These are phyloP conservation scores for Agaricus blazei DNA, from an alignment of 768 basidiomycete genomes.

Conservation along the genomic window DNA sequence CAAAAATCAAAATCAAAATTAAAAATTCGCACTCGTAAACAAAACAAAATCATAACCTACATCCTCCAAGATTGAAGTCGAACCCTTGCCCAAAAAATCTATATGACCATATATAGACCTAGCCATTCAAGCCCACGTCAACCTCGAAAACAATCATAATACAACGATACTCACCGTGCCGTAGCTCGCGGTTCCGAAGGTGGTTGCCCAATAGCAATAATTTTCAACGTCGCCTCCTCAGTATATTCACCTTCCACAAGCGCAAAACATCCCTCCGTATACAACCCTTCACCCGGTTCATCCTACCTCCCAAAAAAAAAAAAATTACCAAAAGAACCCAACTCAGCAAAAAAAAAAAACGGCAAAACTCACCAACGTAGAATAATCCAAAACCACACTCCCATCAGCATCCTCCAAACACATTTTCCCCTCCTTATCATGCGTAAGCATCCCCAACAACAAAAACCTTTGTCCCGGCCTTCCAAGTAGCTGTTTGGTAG, in stretches of 20 bases:
- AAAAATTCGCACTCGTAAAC: background rate
- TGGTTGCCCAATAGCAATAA: conserved; percentile 95
- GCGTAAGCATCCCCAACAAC: conserved; percentile 87
- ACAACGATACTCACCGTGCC: conserved; percentile 52
- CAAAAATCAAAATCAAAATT: background rate
- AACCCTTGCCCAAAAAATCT: conserved; percentile 94
- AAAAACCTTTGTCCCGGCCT: conserved; percentile 87
- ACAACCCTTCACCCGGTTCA: conserved; percentile 91
- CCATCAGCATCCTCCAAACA: conserved; percentile 95
- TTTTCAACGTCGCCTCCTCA: conserved; percentile 81
- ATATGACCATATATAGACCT: conserved; percentile 95
- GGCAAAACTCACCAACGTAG: conserved; percentile 59
- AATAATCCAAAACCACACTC: conserved; percentile 81
- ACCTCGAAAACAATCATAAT: background rate
- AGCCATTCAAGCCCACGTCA: conserved; percentile 9
- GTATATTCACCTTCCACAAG: conserved; percentile 97
- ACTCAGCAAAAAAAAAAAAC: background rate
- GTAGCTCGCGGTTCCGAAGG: conserved; percentile 88
- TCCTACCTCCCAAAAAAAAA: conserved; percentile 35
- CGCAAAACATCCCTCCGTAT: conserved; percentile 94
- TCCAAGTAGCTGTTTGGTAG: conserved; percentile 93
- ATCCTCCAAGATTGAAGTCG: conserved; percentile 87
- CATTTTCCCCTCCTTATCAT: conserved; percentile 85
- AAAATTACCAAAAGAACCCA: background rate
- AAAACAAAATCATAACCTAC: conserved; percentile 38